Conservation (phyloP, 179 eudicot species). For the Beta macrorhiza region DNA sequence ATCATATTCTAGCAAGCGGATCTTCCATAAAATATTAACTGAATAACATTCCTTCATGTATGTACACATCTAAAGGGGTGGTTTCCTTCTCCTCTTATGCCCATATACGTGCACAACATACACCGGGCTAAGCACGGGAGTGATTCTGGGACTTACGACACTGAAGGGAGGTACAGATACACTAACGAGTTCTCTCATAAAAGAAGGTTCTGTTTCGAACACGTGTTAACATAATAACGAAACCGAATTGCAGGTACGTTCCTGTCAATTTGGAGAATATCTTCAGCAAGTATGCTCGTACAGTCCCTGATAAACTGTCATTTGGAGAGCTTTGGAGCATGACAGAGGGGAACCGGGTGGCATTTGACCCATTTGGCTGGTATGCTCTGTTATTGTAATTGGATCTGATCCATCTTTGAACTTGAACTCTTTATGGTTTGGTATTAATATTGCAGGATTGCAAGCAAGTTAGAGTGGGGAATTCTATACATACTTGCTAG, state of each 20-base stretch:
- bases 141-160: slow-evolving; percentile 54
- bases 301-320: slow-evolving; percentile 52
- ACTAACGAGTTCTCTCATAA: too few species aligned
- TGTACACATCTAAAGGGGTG: slow-evolving; percentile 44
- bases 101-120: slow-evolving; percentile 52
- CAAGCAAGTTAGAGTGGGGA: slow-evolving; percentile 57
- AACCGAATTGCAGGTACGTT: slow-evolving; percentile 36
- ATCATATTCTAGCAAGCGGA: background rate
- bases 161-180: slow-evolving; percentile 53
- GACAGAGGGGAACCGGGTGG: slow-evolving; percentile 49
- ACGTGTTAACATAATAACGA: background rate
- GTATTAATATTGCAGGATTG: slow-evolving; percentile 30
- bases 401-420: background rate
- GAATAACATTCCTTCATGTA: background rate
- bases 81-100: slow-evolving; percentile 58
- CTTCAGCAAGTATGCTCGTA: slow-evolving; percentile 57
- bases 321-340: slow-evolving; percentile 53
- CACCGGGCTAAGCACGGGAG: slow-evolving; percentile 64
- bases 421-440: background rate
- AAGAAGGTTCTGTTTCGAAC: background rate
- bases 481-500: slow-evolving; percentile 50
- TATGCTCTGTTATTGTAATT: background rate
- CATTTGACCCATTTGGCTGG: slow-evolving; percentile 60
- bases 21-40: background rate
- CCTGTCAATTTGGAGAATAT: slow-evolving; percentile 52